Conservation (phyloP, 2,329 filamentous ascomycete genomes). For the Alternaria arbusti region DNA sequence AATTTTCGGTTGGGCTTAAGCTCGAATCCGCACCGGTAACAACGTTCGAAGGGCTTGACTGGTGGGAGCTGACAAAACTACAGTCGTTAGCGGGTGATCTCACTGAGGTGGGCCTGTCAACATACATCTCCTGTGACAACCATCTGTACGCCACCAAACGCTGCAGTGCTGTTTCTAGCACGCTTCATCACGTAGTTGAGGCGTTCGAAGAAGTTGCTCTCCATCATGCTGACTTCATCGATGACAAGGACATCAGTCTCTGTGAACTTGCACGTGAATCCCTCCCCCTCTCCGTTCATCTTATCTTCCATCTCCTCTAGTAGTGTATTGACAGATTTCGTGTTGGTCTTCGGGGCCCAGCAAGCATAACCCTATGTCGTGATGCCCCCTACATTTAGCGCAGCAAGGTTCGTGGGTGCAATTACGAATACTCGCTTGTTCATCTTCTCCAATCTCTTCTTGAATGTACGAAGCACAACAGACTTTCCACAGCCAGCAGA, state of each 20-base stretch:
- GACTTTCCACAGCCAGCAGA: slow-evolving; percentile 68
- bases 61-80: slow-evolving; percentile 57
- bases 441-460: slow-evolving; percentile 44
- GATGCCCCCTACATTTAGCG: slow-evolving; percentile 62
- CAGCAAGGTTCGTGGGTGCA: slow-evolving; percentile 67
- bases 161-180: background rate
- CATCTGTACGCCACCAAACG: slow-evolving; percentile 61
- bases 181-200: slow-evolving; percentile 56
- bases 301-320: slow-evolving; percentile 3
- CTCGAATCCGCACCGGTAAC: slow-evolving; percentile 57
- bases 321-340: slow-evolving; percentile 49
- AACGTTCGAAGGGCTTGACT: slow-evolving; percentile 63
- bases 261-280: slow-evolving; percentile 47
- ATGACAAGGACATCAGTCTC: slow-evolving; percentile 63
- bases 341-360: slow-evolving; percentile 59
- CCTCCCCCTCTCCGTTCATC: slow-evolving; percentile 40
- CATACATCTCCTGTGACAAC: slow-evolving; percentile 61
- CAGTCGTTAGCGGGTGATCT: no score
- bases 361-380: slow-evolving; percentile 66
- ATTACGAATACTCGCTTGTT: slow-evolving; percentile 57
- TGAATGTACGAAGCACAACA: slow-evolving; percentile 60
- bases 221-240: slow-evolving; percentile 73
- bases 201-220: slow-evolving; percentile 61
- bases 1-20: slow-evolving; percentile 1
- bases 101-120: no score